These are phyloP conservation scores for Cyclostephanos invisitatus DNA, from an alignment of 108 stramenopile genomes.

Conservation along the genomic window DNA sequence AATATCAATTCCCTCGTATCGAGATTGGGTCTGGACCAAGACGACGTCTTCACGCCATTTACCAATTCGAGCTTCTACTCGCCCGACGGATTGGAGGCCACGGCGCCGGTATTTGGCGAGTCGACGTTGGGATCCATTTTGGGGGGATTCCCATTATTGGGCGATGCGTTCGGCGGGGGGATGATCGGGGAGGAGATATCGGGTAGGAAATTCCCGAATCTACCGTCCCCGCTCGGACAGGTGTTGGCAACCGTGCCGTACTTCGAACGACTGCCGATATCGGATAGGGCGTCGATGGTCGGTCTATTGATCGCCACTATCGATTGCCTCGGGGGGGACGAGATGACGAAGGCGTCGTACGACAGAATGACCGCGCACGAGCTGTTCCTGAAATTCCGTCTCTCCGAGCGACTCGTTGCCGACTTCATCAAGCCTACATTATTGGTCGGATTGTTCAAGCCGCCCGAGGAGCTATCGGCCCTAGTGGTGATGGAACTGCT, in stretches of 20 bases:
- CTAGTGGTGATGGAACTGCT: conserved; percentile 92
- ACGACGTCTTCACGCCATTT: conserved; percentile 84
- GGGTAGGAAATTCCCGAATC: conserved; percentile 53
- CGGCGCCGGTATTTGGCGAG: conserved; percentile 85
- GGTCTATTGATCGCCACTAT: conserved; percentile 87
- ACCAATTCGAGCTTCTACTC: conserved; percentile 93
- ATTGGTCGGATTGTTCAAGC: conserved; percentile 53
- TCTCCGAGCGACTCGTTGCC: conserved; percentile 76
- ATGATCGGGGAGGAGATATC: background rate
- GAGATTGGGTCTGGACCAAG: conserved; percentile 62
- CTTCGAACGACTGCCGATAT: conserved; percentile 88
- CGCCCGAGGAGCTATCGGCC: conserved; percentile 91
- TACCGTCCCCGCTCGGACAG: conserved; percentile 91
- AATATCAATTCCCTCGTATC: conserved; percentile 85
- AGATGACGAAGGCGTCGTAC: conserved; percentile 67
- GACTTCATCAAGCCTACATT: conserved; percentile 88
- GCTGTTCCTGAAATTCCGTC: conserved; percentile 69
- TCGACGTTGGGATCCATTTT: conserved; percentile 48
- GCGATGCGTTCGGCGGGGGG: conserved; percentile 4
- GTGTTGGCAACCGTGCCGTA: conserved; percentile 87
- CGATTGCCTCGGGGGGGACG: conserved; percentile 78
- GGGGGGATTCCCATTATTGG: conserved; percentile 31
- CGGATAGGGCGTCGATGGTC: conserved; percentile 87
- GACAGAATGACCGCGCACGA: conserved; percentile 96
- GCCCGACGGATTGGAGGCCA: conserved; percentile 92